Evolutionary conservation across 768 basidiomycete species (phyloP), one percentile per base, ranked within the genome.

Genomic region (Suillus weaverae): DNA sequence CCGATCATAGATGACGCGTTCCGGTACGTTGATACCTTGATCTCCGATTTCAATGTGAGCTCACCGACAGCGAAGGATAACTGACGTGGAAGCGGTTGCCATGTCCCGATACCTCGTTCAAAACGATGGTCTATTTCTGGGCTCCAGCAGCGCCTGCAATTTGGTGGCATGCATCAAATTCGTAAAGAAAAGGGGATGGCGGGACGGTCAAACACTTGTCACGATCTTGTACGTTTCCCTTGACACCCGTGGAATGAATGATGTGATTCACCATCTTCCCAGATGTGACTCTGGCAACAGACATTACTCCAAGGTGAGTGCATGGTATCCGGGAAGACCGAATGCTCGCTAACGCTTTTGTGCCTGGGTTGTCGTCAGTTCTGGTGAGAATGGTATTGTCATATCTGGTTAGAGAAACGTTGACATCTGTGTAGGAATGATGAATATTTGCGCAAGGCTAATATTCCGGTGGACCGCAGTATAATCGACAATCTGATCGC

Each of bases 111-210:
- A 95, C 73, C 85, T 99, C 22, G 94, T 97, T 5, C 81, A 89
- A 59, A 81, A 92, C 62, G 97, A 99, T 68, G 97, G 97, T 0
- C 80, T 99, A 33, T 99, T 96, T 79, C 81, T 99, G 35, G 97
- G 97, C 16, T 98, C 96, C 0, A 97, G 94, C 65, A 96, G 94
- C 70, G 97, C 97, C 0, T 96, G 95, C 73, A 99, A 99, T 72
- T 83, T 99, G 44, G 86, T 97, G n/a, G 92, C 97, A 2, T 94
- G 92, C 69, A 84, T 97, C 54, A 89, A 91, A 70, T 80, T 96
- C 18, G 88, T 85, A 3, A 88, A 87, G 69, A 85, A 85, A 71
- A 82, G 86, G 81, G 84, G 85, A 14, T 90, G 88, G 88, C 79
- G 80, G 35, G 82, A 83, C 6, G 89, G 92, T 5, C 84, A 91